Conservation (phyloP, 1,139 yeast species). For the Pichia sp. region DNA sequence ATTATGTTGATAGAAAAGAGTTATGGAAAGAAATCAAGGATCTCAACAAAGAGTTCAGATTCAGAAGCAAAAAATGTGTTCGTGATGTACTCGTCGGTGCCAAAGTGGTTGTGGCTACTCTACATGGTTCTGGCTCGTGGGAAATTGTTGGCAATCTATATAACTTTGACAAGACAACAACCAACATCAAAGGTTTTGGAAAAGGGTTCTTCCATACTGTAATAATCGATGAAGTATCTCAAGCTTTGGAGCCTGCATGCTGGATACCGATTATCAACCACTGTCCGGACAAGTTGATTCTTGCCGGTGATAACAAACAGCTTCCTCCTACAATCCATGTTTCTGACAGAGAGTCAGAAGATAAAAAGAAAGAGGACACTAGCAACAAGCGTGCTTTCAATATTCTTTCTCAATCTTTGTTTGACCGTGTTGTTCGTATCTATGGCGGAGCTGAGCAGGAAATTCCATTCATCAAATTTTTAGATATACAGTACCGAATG, state of each 20-base stretch:
- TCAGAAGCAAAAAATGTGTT: slow-evolving; percentile 62
- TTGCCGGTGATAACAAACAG: slow-evolving; percentile 87
- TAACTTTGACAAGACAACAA: slow-evolving; percentile 3
- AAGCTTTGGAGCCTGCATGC: slow-evolving; percentile 89
- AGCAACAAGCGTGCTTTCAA: slow-evolving; percentile 13
- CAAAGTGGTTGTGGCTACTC: slow-evolving; percentile 71
- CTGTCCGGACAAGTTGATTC: slow-evolving; percentile 52
- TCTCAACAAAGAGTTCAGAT: slow-evolving; percentile 63
- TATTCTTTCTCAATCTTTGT: slow-evolving; percentile 59
- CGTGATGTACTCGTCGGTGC: slow-evolving; percentile 56
- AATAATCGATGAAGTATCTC: slow-evolving; percentile 93
- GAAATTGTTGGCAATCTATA: slow-evolving; percentile 47
- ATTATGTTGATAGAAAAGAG: slow-evolving; percentile 58
- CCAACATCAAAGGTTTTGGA: slow-evolving; percentile 12
- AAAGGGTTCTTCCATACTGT: slow-evolving; percentile 60
- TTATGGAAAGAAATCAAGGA: slow-evolving; percentile 67
- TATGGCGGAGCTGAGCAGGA: slow-evolving; percentile 39
- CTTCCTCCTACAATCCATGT: slow-evolving; percentile 74
- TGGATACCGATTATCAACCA: slow-evolving; percentile 87
- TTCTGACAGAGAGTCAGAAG: too few species aligned
- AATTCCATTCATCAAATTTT: slow-evolving; percentile 43
- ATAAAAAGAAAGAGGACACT: background rate
- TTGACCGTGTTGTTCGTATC: slow-evolving; percentile 63
- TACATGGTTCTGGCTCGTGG: slow-evolving; percentile 82
- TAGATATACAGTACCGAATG: slow-evolving; percentile 86